A percentile compares a stretch with the other conserved stretches of the same genome.
Evolutionary conservation across 768 basidiomycete species (phyloP).

Genomic region (Boletus sp.): DNA sequence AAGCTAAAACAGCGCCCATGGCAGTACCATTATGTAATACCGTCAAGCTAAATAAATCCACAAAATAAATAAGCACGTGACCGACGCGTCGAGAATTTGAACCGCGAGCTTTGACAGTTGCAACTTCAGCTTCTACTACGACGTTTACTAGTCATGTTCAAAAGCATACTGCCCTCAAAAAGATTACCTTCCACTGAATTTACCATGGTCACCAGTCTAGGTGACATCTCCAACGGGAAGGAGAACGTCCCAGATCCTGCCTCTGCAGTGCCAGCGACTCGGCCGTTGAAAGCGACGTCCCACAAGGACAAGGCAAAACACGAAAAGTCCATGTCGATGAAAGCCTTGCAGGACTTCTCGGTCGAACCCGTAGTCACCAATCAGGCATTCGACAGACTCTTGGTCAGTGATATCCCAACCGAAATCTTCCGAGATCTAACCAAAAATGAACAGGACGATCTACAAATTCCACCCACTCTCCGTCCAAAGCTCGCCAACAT

Average conservation of each 20-base stretch:
- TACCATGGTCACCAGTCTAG: constrained; percentile 61
- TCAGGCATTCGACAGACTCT: constrained; percentile 75
- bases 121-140: constrained; percentile 7
- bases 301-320: constrained; percentile 34
- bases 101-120: constrained; percentile 22
- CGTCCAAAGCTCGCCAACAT: constrained; percentile 78
- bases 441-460: constrained; percentile 61
- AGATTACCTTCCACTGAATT: constrained; percentile 68
- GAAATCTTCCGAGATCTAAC: neutral
- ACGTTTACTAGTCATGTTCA: constrained; percentile 57
- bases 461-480: constrained; percentile 79
- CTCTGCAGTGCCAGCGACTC: constrained; percentile 28
- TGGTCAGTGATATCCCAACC: constrained; percentile 48
- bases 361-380: constrained; percentile 46
- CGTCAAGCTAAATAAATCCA: neutral
- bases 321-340: constrained; percentile 46
- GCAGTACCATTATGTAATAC: constrained; percentile 19
- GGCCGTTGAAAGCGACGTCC: constrained; percentile 21
- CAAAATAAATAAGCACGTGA: constrained; percentile 35
- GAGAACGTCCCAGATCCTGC: constrained; percentile 61
- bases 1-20: constrained; percentile 13
- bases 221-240: constrained; percentile 55
- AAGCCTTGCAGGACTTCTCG: constrained; percentile 37
- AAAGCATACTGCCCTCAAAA: constrained; percentile 71
- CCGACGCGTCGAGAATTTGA: constrained; percentile 30